Percentiles rank a stretch among this genome's conserved stretches.
Evolutionary conservation across 148 eudicot genomes (phyloP).

Genomic region (Hydrangea macrophylla): DNA sequence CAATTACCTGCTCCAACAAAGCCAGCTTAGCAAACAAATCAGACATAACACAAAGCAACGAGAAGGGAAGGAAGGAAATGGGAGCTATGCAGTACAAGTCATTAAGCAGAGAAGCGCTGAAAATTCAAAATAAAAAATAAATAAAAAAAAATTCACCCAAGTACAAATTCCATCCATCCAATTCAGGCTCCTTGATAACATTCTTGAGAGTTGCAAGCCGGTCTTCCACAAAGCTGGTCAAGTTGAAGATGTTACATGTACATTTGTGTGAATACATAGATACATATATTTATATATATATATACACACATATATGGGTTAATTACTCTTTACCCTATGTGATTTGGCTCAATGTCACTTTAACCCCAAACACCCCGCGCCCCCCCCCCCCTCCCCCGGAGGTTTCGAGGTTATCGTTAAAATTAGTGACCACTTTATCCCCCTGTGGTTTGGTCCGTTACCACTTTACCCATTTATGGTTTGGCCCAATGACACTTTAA

Average conservation of each 20-base stretch:
- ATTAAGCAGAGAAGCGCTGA: neutral
- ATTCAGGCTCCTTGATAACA: constrained; percentile 85
- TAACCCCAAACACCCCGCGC: too few species aligned
- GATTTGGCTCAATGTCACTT: too few species aligned
- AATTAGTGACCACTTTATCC: too few species aligned
- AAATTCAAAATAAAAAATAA: neutral
- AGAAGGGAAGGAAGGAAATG: neutral
- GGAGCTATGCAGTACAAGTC: neutral
- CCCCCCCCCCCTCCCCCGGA: too few species aligned
- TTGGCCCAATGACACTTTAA: too few species aligned
- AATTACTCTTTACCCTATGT: too few species aligned
- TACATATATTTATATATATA: neutral
- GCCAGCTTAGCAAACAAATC: constrained; percentile 6
- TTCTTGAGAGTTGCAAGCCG: constrained; percentile 89
- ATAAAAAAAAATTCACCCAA: constrained; percentile 46
- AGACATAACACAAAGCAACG: neutral
- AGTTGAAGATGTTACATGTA: neutral
- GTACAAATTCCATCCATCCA: constrained; percentile 84
- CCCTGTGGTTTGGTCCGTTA: too few species aligned
- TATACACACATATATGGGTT: constrained; percentile 4
- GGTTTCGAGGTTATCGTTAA: too few species aligned
- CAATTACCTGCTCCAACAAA: constrained; percentile 65
- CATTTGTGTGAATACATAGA: neutral
- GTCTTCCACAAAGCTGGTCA: constrained; percentile 94
- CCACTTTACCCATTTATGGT: too few species aligned